phyloP scores from a whole-genome alignment of 768 basidiomycete genomes.

The Suillus bovinus region DNA sequence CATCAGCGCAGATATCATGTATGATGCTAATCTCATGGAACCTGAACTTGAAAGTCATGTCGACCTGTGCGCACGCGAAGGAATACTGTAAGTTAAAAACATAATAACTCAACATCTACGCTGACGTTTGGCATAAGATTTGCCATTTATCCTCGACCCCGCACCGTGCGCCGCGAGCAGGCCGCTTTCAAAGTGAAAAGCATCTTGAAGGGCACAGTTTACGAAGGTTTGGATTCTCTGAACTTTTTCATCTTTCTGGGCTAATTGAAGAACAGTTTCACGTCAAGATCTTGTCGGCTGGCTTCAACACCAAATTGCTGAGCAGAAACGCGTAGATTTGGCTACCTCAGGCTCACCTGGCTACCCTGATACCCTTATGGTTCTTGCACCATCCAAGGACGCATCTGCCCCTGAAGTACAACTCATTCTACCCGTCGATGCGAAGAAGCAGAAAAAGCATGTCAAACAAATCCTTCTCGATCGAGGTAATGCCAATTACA shows the following conservation, averaged over 20 bases:
- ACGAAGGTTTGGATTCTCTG: constrained; percentile 54
- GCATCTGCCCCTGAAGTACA: constrained; percentile 50
- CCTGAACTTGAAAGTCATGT: constrained; percentile 63
- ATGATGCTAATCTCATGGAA: constrained; percentile 69
- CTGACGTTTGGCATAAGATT: constrained; percentile 52
- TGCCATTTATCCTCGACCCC: constrained; percentile 53
- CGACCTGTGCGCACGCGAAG: constrained; percentile 75
- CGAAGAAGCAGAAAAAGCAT: constrained; percentile 73
- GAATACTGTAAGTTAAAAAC: constrained; percentile 64
- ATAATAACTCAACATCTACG: constrained; percentile 18
- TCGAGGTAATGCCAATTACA: constrained; percentile 46
- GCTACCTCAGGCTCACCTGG: constrained; percentile 58
- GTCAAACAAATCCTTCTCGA: constrained; percentile 70
- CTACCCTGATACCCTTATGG: constrained; percentile 40
- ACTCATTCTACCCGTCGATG: constrained; percentile 64
- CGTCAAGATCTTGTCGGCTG: constrained; percentile 72
- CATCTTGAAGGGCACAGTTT: constrained; percentile 74
- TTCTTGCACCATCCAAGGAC: constrained; percentile 36
- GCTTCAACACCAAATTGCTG: constrained; percentile 75
- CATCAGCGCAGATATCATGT: constrained; percentile 88
- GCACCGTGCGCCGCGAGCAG: constrained; percentile 56
- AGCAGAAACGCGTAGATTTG: constrained; percentile 75
- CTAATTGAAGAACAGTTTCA: constrained; percentile 42
- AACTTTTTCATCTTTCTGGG: neutral
- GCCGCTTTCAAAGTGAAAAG: constrained; percentile 82